phyloP scores from a whole-genome alignment of 495 filamentous ascomycete genomes.

The Neurospora sp. region DNA sequence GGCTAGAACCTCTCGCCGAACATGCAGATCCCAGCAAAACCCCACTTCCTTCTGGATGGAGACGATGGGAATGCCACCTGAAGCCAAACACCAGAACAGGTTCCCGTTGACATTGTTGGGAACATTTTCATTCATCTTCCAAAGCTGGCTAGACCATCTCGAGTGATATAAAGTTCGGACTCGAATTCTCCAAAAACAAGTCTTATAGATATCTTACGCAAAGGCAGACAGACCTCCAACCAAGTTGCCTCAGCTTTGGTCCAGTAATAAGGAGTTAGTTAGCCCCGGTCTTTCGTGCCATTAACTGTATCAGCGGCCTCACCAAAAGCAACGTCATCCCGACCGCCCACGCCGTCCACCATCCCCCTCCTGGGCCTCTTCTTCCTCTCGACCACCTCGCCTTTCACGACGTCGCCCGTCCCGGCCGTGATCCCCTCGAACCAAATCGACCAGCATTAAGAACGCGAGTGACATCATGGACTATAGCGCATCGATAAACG shows the following conservation, averaged over 20 bases:
- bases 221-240: not conserved
- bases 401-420: not conserved
- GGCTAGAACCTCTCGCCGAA: not conserved
- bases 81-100: not conserved
- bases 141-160: not conserved
- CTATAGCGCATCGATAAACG: constrained; percentile 66
- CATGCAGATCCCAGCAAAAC: not conserved
- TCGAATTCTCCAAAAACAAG: too few relatives aligned
- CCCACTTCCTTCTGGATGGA: not conserved
- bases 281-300: not conserved
- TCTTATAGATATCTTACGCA: not conserved
- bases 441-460: not conserved
- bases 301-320: not conserved
- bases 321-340: not conserved
- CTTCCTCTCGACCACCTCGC: not conserved
- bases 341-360: not conserved
- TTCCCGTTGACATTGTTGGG: not conserved
- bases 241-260: not conserved
- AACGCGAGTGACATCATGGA: constrained; percentile 49
- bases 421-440: not conserved
- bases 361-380: not conserved
- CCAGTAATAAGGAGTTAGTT: not conserved
- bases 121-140: not conserved
- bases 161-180: not conserved
- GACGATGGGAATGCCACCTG: not conserved